Evolutionary conservation across 768 basidiomycete species (phyloP).

Genomic region (Kwoniella mangroviensis): DNA sequence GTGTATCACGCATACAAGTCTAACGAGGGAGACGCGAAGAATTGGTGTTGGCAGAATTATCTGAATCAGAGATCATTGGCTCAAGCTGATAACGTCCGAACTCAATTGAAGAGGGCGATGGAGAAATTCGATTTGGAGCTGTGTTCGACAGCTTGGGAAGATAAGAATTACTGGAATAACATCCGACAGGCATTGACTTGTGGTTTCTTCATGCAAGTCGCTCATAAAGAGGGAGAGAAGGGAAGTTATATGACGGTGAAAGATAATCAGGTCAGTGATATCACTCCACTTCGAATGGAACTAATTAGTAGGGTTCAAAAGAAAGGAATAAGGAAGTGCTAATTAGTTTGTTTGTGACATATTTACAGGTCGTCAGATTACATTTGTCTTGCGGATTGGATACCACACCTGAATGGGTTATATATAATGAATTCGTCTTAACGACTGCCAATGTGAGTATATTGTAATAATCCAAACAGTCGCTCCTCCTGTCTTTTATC

Average conservation of each 20-base stretch:
- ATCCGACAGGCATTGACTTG: slow-evolving; percentile 83
- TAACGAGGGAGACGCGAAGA: slow-evolving; percentile 71
- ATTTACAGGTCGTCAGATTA: slow-evolving; percentile 66
- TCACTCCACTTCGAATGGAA: background rate
- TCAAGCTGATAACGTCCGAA: slow-evolving; percentile 91
- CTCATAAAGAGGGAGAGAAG: slow-evolving; percentile 91
- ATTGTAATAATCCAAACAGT: background rate
- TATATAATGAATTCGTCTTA: slow-evolving; percentile 92
- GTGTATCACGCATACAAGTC: slow-evolving; percentile 90
- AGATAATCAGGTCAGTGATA: slow-evolving; percentile 77
- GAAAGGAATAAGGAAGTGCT: background rate
- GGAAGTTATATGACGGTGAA: slow-evolving; percentile 86
- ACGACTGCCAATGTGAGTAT: slow-evolving; percentile 66
- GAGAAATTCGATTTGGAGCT: slow-evolving; percentile 83
- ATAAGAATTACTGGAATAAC: slow-evolving; percentile 71
- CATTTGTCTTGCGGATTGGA: slow-evolving; percentile 90
- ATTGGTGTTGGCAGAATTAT: slow-evolving; percentile 91
- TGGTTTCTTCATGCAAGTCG: slow-evolving; percentile 98
- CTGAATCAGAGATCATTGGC: slow-evolving; percentile 78
- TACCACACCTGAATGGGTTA: slow-evolving; percentile 85
- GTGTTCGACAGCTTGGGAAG: slow-evolving; percentile 68
- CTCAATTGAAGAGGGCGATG: slow-evolving; percentile 87
- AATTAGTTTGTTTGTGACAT: background rate
- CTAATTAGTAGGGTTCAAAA: background rate
- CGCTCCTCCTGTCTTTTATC: too few species aligned